phyloP scores from a whole-genome alignment of 2,329 filamentous ascomycete species.

The Alternaria arbusti region DNA sequence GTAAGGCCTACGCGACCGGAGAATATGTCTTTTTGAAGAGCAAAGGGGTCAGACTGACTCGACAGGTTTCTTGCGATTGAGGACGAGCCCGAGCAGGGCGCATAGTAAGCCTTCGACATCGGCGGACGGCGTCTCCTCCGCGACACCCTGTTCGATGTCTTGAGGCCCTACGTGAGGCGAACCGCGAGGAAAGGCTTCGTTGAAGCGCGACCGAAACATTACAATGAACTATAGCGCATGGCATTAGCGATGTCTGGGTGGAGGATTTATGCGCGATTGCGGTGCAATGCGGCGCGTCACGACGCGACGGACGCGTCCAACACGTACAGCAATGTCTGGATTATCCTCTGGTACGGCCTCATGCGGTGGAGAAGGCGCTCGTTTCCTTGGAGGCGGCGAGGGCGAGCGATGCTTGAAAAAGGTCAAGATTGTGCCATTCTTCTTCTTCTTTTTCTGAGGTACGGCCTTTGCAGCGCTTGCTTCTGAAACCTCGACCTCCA shows the following conservation, averaged over 20 bases:
- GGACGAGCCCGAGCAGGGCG: slow-evolving; percentile 81
- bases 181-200: slow-evolving; percentile 85
- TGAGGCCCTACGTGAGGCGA: slow-evolving; percentile 91
- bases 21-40: slow-evolving; percentile 6
- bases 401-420: slow-evolving; percentile 51
- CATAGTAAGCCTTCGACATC: slow-evolving; percentile 88
- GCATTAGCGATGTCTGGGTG: slow-evolving; percentile 37
- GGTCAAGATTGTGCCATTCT: slow-evolving; percentile 43
- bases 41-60: slow-evolving; percentile 72
- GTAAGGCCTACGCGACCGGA: slow-evolving; percentile 26
- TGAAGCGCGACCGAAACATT: slow-evolving; percentile 95
- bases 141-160: slow-evolving; percentile 87
- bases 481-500: slow-evolving; percentile 34
- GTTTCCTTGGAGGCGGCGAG: slow-evolving; percentile 67
- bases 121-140: slow-evolving; percentile 78
- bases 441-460: slow-evolving; percentile 40
- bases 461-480: slow-evolving; percentile 33
- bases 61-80: slow-evolving; percentile 98
- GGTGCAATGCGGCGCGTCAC: slow-evolving; percentile 31
- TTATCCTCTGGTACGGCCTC: slow-evolving; percentile 91
- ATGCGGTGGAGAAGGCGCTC: slow-evolving; percentile 86
- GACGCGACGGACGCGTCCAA: slow-evolving; percentile 48
- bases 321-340: slow-evolving; percentile 86
- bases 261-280: slow-evolving; percentile 29
- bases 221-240: slow-evolving; percentile 78